Percentiles rank a stretch among this genome's conserved stretches.
These are phyloP conservation scores for Coniosporium apollinis DNA, from an alignment of 495 filamentous ascomycete genomes.

Conservation along the genomic window DNA sequence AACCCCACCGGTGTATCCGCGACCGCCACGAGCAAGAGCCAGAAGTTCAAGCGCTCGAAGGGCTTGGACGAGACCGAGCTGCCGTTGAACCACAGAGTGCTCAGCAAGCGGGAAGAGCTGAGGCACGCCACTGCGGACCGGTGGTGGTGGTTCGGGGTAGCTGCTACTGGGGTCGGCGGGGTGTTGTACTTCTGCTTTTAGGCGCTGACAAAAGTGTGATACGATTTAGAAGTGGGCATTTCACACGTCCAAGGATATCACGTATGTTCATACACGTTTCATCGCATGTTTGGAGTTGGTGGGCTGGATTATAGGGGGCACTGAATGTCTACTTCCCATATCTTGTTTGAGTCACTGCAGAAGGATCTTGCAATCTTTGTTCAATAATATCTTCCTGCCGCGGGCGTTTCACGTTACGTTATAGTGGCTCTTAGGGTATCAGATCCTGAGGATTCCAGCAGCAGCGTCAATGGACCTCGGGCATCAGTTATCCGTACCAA, in stretches of 20 bases:
- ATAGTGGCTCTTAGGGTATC: too few species aligned
- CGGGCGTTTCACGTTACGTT: too few species aligned
- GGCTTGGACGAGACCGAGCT: constrained; percentile 14
- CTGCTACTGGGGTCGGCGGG: constrained; percentile 47
- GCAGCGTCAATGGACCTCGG: not conserved
- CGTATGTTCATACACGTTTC: not conserved
- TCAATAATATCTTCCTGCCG: not conserved
- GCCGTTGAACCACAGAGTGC: constrained; percentile 28
- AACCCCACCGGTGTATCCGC: constrained; percentile 34
- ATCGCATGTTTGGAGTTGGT: not conserved
- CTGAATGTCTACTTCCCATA: not conserved
- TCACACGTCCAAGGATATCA: not conserved
- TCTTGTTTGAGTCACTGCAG: not conserved
- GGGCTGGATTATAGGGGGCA: not conserved
- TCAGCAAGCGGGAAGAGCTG: constrained; percentile 28
- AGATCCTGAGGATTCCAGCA: too few species aligned
- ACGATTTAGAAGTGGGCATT: not conserved
- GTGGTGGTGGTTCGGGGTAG: constrained; percentile 56
- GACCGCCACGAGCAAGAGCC: constrained; percentile 12
- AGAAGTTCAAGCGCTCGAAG: constrained; percentile 22
- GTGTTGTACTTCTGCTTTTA: constrained; percentile 31
- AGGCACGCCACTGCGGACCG: constrained; percentile 35
- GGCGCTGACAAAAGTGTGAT: constrained; percentile 4
- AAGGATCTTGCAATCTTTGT: not conserved
- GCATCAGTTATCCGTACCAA: not conserved